Base-by-base conservation (phyloP, 1,284 basidiomycete genomes). In the Moesziomyces aphidis region DNA sequence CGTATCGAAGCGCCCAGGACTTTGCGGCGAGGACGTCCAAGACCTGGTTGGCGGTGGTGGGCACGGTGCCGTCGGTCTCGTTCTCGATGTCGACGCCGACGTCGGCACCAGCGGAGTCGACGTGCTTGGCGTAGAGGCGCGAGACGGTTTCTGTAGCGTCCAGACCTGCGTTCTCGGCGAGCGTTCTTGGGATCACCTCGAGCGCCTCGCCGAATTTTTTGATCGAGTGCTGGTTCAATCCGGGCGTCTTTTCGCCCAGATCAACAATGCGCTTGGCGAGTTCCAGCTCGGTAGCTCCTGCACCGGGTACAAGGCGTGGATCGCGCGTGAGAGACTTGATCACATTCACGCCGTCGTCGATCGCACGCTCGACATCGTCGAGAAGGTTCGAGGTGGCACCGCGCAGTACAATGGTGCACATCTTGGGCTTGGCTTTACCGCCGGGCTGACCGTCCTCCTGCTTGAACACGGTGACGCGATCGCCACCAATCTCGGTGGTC, bases 291-390 rank as follows among this genome's bases (percentile, higher is more conserved):
- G 91, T 90, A 2, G 96, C 94, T 23, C 97, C 97, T 1, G 95
- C 97, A 17, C 97, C 97, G 7, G 97, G 92, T 1, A 99, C 93
- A 55, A 98, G 88, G 50, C 95, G 88, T 24, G 91, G 88, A 82
- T 99, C 97, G 82, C 95, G 94, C 75, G 98, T 87, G 62, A 99
- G 86, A 31, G 93, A 90, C 86, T 98, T 97, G 86, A 99, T 92
- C 47, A 97, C 95, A 86, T 95, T 96, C 76, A 97, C 94, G 26
- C 96, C 97, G 81, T 99, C 96, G 83, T 99, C 97, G 57, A 99
- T 89, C 28, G 95, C 94, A 28, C 97, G 90, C 86, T 99, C 92
- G 24, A 99, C 90, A 85, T 99, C 97, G 85, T 99, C 97, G 56
- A 99, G 87, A 76, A 91, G 90, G 86, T 97, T 98, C 54, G 93